Evolutionary conservation across 2,329 filamentous ascomycete genomes (phyloP).

Genomic region (Pezicula neosporulosa): DNA sequence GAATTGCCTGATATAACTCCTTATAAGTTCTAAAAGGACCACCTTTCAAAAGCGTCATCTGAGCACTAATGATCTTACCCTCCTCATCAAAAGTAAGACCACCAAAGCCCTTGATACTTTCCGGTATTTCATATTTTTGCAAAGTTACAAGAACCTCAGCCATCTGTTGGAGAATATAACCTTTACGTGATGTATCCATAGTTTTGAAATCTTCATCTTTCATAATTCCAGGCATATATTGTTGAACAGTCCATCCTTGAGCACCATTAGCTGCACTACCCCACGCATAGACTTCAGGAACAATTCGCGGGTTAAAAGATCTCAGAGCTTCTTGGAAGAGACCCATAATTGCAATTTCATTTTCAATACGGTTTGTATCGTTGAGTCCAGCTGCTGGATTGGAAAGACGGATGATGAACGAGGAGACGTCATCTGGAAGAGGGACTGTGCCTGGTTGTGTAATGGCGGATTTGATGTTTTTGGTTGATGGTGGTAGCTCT

Average conservation of each 20-base stretch:
- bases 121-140: constrained; percentile 29
- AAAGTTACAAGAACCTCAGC: constrained; percentile 27
- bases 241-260: constrained; percentile 28
- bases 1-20: constrained; percentile 23
- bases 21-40: constrained; percentile 27
- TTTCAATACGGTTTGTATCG: constrained; percentile 24
- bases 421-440: constrained; percentile 21
- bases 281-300: constrained; percentile 30
- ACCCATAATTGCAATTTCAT: constrained; percentile 29
- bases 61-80: constrained; percentile 28
- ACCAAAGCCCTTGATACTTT: constrained; percentile 27
- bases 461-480: neutral
- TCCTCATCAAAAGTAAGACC: constrained; percentile 29
- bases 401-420: constrained; percentile 30
- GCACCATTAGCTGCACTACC: constrained; percentile 17
- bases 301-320: constrained; percentile 21
- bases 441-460: constrained; percentile 21
- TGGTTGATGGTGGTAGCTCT: constrained; percentile 8
- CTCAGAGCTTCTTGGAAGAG: constrained; percentile 27
- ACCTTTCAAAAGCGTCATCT: constrained; percentile 28
- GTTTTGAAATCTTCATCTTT: constrained; percentile 19
- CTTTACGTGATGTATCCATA: constrained; percentile 22
- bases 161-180: constrained; percentile 27
- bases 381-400: constrained; percentile 31
- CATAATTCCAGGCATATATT: constrained; percentile 27